A percentile compares a stretch with the other conserved stretches of the same genome.
Conservation (phyloP, 2,329 filamentous ascomycete species). For the Trichoderma simmonsii region DNA sequence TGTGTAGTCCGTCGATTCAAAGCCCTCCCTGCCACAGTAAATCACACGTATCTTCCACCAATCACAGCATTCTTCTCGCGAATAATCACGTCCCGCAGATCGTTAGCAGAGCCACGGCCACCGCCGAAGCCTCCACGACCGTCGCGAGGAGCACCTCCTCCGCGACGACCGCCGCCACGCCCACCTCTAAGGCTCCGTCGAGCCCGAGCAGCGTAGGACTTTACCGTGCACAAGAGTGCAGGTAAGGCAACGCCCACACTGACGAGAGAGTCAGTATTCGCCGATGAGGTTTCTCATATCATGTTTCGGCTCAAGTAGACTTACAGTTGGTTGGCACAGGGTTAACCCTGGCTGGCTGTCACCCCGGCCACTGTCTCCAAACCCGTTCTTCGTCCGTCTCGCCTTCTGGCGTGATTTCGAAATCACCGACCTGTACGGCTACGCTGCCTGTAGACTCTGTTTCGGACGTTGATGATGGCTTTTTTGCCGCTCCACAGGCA, state of each 20-base stretch:
- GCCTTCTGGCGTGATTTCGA: not conserved
- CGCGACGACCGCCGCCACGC: constrained; percentile 32
- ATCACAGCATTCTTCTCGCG: too few relatives aligned
- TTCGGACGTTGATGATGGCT: not conserved
- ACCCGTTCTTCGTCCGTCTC: too few relatives aligned
- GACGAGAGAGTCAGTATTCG: not conserved
- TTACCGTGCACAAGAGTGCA: not conserved
- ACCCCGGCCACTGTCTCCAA: not conserved
- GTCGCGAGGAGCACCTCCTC: constrained; percentile 33
- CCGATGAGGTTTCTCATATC: not conserved
- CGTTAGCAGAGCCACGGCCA: constrained; percentile 33
- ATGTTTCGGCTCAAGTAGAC: not conserved
- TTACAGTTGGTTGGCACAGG: not conserved
- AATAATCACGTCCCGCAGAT: not conserved
- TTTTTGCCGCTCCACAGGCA: not conserved
- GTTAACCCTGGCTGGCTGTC: not conserved
- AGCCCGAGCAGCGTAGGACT: not conserved
- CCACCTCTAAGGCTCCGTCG: constrained; percentile 23
- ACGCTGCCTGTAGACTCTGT: not conserved
- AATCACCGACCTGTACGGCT: not conserved
- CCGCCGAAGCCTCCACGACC: constrained; percentile 26
- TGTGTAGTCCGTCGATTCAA: too few relatives aligned
- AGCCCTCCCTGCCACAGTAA: too few relatives aligned
- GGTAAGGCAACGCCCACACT: not conserved
- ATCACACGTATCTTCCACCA: too few relatives aligned